phyloP scores from a whole-genome alignment of 1,139 yeast genomes.

The Blastobotrys malaysiensis region DNA sequence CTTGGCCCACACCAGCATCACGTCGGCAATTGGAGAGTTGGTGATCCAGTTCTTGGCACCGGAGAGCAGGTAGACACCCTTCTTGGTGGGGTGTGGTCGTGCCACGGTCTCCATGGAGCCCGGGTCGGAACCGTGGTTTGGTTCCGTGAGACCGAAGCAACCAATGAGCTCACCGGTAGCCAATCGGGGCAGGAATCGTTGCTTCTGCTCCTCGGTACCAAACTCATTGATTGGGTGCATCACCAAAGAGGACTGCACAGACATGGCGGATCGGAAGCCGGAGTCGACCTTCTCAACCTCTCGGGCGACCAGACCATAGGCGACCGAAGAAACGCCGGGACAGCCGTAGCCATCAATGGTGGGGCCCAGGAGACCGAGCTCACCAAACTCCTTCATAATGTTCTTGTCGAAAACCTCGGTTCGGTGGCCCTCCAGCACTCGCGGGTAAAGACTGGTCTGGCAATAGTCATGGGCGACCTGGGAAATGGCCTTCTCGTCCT shows the following conservation, averaged over 20 bases:
- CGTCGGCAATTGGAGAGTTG: constrained; percentile 43
- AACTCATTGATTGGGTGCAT: constrained; percentile 41
- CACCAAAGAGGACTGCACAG: constrained; percentile 43
- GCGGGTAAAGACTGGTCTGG: constrained; percentile 37
- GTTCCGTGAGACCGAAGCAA: constrained; percentile 43
- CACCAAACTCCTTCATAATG: constrained; percentile 40
- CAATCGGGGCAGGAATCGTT: constrained; percentile 37
- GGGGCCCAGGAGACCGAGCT: constrained; percentile 39
- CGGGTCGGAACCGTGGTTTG: constrained; percentile 44
- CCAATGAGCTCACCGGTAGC: constrained; percentile 42
- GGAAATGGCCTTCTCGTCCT: constrained; percentile 39
- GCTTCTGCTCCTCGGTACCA: constrained; percentile 40
- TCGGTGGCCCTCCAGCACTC: constrained; percentile 39
- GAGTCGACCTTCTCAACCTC: constrained; percentile 44
- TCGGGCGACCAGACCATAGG: constrained; percentile 41
- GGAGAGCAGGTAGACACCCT: constrained; percentile 38
- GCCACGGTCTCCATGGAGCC: constrained; percentile 43
- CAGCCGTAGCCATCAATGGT: constrained; percentile 42
- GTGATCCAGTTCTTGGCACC: constrained; percentile 45
- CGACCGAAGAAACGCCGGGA: constrained; percentile 39
- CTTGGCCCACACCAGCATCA: constrained; percentile 42
- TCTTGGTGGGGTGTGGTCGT: constrained; percentile 38
- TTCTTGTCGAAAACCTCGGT: constrained; percentile 37
- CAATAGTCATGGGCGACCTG: constrained; percentile 39
- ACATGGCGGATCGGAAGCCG: constrained; percentile 42